Evolutionary conservation across 176 grass and related monocot genomes (phyloP).

Genomic region (Lolium multiflorum): DNA sequence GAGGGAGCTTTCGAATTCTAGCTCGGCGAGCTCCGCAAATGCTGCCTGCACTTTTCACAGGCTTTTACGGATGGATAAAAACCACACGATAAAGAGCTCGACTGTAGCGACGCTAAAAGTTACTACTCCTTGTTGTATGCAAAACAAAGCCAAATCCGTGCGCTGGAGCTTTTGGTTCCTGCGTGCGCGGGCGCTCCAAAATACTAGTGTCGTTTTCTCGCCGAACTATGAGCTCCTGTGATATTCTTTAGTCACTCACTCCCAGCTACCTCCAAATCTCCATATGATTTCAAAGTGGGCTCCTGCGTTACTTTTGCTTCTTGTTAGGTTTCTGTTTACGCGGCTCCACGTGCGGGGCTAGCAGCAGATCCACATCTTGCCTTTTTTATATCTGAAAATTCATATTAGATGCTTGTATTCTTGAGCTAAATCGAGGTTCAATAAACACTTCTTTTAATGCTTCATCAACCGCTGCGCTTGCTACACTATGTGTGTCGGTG

Average conservation of each 20-base stretch:
- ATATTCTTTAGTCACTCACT: slow-evolving; percentile 30
- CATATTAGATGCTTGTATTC: slow-evolving; percentile 1
- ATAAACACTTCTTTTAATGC: slow-evolving; percentile 40
- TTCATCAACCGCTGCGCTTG: slow-evolving; percentile 32
- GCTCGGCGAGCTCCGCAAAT: neutral
- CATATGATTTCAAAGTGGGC: slow-evolving; percentile 32
- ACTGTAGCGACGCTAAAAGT: neutral
- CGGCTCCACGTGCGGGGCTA: slow-evolving; percentile 35
- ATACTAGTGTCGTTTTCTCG: slow-evolving; percentile 7
- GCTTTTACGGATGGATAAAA: neutral
- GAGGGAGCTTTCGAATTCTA: slow-evolving; percentile 13
- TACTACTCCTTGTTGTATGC: neutral
- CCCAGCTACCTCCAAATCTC: slow-evolving; percentile 28
- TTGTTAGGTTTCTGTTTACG: slow-evolving; percentile 38
- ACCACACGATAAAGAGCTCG: neutral
- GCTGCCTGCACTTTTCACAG: neutral
- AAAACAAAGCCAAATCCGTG: slow-evolving; percentile 23
- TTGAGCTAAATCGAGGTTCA: slow-evolving; percentile 16
- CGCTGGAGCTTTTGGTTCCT: slow-evolving; percentile 5
- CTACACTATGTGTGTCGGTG: slow-evolving; percentile 17
- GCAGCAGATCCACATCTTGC: slow-evolving; percentile 4
- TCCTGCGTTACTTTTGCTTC: slow-evolving; percentile 21
- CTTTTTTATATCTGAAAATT: slow-evolving; percentile 25
- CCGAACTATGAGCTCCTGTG: slow-evolving; percentile 3
- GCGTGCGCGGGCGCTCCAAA: slow-evolving; percentile 35